These are phyloP conservation scores for Crassisporium funariophilum DNA, from an alignment of 768 basidiomycete species.

Conservation along the genomic window DNA sequence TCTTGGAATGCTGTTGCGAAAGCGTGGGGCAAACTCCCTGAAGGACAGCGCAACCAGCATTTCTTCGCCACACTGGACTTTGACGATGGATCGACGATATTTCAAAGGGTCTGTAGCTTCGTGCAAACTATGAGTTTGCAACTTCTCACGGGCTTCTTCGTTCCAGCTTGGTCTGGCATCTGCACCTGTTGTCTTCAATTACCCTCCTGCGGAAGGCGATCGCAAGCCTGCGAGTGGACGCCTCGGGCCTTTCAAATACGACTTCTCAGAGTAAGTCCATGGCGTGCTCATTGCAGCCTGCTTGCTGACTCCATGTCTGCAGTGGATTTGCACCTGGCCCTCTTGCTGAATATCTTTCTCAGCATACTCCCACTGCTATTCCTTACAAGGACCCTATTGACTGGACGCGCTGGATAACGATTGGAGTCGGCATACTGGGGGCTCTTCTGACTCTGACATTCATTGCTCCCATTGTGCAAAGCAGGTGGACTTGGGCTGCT, in stretches of 20 bases:
- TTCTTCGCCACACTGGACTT: conserved; percentile 96
- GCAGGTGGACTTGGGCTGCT: conserved; percentile 78
- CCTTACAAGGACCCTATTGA: conserved; percentile 81
- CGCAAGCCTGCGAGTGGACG: conserved; percentile 60
- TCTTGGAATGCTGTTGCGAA: conserved; percentile 79
- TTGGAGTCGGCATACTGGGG: conserved; percentile 47
- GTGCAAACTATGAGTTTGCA: conserved; percentile 3
- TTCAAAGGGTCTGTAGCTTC: conserved; percentile 63
- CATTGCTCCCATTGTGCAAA: conserved; percentile 64
- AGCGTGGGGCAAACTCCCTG: conserved; percentile 72
- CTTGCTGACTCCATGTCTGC: conserved; percentile 5
- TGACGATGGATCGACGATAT: conserved; percentile 70
- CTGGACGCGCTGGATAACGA: conserved; percentile 59
- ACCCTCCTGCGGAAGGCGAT: conserved; percentile 72
- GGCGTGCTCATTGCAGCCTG: not conserved
- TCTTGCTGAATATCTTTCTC: conserved; percentile 74
- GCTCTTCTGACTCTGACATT: conserved; percentile 56
- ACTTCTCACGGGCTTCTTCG: conserved; percentile 1
- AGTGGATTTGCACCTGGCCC: conserved; percentile 85
- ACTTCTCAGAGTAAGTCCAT: conserved; percentile 69
- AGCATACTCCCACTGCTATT: conserved; percentile 76
- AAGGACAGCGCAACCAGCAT: conserved; percentile 70
- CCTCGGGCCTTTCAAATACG: conserved; percentile 63
- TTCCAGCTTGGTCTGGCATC: conserved; percentile 80
- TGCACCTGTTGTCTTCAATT: conserved; percentile 83